Conservation (phyloP, 495 filamentous ascomycete genomes). For the Xanthoparmelia taractica region DNA sequence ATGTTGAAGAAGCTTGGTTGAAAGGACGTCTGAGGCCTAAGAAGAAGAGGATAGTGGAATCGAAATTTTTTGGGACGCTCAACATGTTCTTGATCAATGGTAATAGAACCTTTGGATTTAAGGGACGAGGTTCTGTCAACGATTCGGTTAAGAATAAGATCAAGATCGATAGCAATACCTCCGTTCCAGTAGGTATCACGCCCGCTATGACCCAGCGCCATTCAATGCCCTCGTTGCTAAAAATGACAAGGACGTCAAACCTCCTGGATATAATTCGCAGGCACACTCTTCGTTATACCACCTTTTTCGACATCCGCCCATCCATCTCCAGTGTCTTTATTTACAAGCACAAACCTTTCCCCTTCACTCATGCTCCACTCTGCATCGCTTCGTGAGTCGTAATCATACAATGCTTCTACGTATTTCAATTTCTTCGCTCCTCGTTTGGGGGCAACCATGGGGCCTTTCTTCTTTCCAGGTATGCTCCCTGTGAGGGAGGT, state of each 20-base stretch:
- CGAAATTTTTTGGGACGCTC: too few relatives aligned
- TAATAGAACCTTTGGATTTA: too few relatives aligned
- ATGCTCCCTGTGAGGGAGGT: conserved; percentile 56
- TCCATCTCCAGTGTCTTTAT: conserved; percentile 78
- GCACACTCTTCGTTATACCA: conserved; percentile 85
- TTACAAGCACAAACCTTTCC: conserved; percentile 83
- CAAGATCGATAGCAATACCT: neutral
- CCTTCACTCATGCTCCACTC: conserved; percentile 89
- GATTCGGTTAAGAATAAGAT: neutral
- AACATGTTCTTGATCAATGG: too few relatives aligned
- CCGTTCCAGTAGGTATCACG: neutral
- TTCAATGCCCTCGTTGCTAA: neutral
- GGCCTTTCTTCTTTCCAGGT: conserved; percentile 72
- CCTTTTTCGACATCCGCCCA: conserved; percentile 95
- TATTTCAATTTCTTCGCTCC: conserved; percentile 95
- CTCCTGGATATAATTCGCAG: conserved; percentile 84
- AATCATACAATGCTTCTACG: conserved; percentile 88
- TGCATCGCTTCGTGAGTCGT: conserved; percentile 72
- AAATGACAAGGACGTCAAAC: conserved; percentile 32
- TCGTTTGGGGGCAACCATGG: conserved; percentile 82
- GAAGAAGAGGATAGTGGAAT: too few relatives aligned
- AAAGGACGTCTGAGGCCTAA: too few relatives aligned
- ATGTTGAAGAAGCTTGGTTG: too few relatives aligned
- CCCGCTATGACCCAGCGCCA: neutral
- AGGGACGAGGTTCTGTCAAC: too few relatives aligned